Evolutionary conservation across 495 filamentous ascomycete genomes (phyloP), one percentile per base, ranked within the genome.

Genomic region (Tuber magnatum): DNA sequence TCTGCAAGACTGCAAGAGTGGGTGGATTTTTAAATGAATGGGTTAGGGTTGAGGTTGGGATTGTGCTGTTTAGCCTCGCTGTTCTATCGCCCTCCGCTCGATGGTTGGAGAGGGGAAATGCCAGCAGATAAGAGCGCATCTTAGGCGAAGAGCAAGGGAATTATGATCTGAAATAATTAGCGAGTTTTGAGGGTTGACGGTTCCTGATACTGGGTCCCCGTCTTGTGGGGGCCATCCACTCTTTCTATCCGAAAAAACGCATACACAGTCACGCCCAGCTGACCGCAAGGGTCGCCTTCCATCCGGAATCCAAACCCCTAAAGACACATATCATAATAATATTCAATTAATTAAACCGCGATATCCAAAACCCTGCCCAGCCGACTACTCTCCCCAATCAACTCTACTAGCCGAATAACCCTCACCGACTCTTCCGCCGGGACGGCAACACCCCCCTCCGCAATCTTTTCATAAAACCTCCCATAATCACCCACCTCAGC

Each of bases 351-450:
- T 65, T 35, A 65, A 65, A 18, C 56, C 14, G 28, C 12, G 28
- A 81, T 80, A 74, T 76, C 74, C 75, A 94, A 76, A 41, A 92
- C 91, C 82, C 86, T 88, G 32, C 91, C 90, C 70, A 84, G 86
- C 79, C 84, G 85, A 0, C 89, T 91, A 80, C 91, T 93, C 84
- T 93, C 86, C 77, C 85, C 86, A 40, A 89, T 87, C 71, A 91
- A 84, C 84, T 96, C 93, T 72, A 97, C 90, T 77, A 97, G 85
- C 71, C 87, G 86, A 75, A 97, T 87, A 24, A 94, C 90, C 81
- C 91, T 87, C 22, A 88, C 87, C 18, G 92, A 91, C 82, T 94
- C 89, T 32, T 85, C 86, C 2, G 91, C 89, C 71, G 91, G 90
- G 9, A 94, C 93, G 3, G 91, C 92, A 24, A 93, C 85, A 44